A percentile compares a stretch with the other conserved stretches of the same genome.
Conservation (phyloP, 2,329 filamentous ascomycete species). For the Claviceps sp. region DNA sequence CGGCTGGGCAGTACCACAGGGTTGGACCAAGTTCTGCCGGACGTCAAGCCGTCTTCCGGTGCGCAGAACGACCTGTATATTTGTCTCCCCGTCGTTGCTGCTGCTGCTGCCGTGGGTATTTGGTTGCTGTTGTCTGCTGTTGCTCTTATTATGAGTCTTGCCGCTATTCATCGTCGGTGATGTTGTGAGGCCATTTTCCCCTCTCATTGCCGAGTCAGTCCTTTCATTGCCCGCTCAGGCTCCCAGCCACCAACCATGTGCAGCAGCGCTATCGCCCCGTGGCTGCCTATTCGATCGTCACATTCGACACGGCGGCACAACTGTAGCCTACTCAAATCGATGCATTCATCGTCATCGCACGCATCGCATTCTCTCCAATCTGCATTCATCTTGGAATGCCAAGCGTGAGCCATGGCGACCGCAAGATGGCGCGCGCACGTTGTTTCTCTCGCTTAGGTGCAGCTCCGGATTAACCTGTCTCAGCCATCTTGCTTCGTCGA, state of each 20-base stretch:
- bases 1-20: not conserved
- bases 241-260: not conserved
- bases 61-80: not conserved
- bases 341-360: not conserved
- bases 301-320: not conserved
- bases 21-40: not conserved
- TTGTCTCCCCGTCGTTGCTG: not conserved
- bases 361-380: not conserved
- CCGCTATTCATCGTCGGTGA: not conserved
- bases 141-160: not conserved
- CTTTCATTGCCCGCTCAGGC: not conserved
- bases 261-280: not conserved
- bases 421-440: not conserved
- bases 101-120: not conserved
- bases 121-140: not conserved
- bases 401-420: not conserved
- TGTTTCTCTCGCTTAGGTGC: not conserved
- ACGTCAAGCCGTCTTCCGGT: not conserved
- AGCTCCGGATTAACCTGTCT: not conserved
- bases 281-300: not conserved
- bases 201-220: not conserved
- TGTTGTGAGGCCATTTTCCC: not conserved
- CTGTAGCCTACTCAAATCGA: not conserved
- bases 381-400: not conserved
- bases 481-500: not conserved